Base-by-base conservation (phyloP, 148 eudicot genomes). In the Persicaria maculosa region DNA sequence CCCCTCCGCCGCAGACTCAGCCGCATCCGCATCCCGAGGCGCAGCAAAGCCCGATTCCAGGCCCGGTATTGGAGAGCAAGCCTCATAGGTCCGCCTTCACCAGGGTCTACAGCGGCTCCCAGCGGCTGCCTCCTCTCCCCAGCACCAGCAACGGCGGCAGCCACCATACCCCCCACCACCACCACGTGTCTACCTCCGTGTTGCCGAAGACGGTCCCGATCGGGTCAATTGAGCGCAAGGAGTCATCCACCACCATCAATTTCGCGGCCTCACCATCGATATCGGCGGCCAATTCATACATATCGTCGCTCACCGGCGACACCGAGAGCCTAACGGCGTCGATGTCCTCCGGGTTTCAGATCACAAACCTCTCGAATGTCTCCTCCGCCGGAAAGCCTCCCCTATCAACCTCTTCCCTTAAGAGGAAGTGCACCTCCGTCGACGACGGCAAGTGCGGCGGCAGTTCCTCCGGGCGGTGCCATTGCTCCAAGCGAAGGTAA, bases 401-500 rank as follows among this genome's bases (percentile, higher is more conserved):
- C 69, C 70, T 80, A 47, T 82, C 86, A 0, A 77, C 81, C 19
- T 81, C 85, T 16, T 77, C 86, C 57, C 73, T 82, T 59, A 89
- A 89, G 83, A 79, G 93, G 77, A 89, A 89, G 86, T 89, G 93
- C 72, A 14, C 5, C 47, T 40, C 89, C 4, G 76, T 82, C 74
- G 87, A 83, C 57, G 89, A 85, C 64, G 25, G 48, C 15, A 85
- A 85, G 78, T 86, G 88, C 72, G 86, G 82, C 11, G 72, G 50
- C 6, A 5, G 50, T 6, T 44, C 93, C 53, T 80, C 90, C 4
- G 84, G 81, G 0, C 83, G 88, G 2, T 89, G 93, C 77, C 93
- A 87, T 47, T 89, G 93, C 62, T 82, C 93, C 3, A 89, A 89
- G 81, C 85, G 85, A 85, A 89, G 87, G 93, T 89, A 74, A 47